Conservation (phyloP, 2,329 filamentous ascomycete species). For the Scytalidium lignicola region DNA sequence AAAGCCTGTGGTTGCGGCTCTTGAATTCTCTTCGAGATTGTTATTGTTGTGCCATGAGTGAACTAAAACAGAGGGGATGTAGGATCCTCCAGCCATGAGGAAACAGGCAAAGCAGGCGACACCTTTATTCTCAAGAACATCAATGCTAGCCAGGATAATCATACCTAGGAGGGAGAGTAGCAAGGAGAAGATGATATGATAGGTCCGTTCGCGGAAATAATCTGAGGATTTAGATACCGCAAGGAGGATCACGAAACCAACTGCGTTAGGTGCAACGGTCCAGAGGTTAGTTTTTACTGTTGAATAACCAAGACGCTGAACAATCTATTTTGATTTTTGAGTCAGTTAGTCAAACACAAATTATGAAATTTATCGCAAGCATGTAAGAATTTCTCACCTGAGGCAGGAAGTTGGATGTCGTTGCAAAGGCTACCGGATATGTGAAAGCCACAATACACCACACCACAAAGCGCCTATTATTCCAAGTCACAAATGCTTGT, state of each 20-base stretch:
- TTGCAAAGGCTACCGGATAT: conserved; percentile 42
- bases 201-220: conserved; percentile 38
- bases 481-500: conserved; percentile 38
- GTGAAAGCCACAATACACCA: conserved; percentile 43
- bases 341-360: no score
- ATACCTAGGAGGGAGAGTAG: conserved; percentile 37
- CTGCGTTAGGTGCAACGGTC: conserved; percentile 43
- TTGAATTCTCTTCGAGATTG: conserved; percentile 42
- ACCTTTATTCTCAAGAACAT: conserved; percentile 35
- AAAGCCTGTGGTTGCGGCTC: conserved; percentile 43
- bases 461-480: conserved; percentile 34
- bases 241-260: conserved; percentile 41
- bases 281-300: conserved; percentile 42
- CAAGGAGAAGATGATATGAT: conserved; percentile 38
- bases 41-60: conserved; percentile 49
- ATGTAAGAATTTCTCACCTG: conserved; percentile 24
- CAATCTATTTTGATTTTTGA: conserved; percentile 25
- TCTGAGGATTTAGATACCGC: conserved; percentile 39
- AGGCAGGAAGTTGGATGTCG: conserved; percentile 41
- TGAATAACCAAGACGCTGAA: conserved; percentile 38
- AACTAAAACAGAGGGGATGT: conserved; percentile 42
- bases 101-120: conserved; percentile 47
- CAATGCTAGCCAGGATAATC: conserved; percentile 38
- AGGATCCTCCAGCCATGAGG: conserved; percentile 38
- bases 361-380: no score